phyloP scores from a whole-genome alignment of 176 grass and related monocot genomes.

The Poa pratensis region DNA sequence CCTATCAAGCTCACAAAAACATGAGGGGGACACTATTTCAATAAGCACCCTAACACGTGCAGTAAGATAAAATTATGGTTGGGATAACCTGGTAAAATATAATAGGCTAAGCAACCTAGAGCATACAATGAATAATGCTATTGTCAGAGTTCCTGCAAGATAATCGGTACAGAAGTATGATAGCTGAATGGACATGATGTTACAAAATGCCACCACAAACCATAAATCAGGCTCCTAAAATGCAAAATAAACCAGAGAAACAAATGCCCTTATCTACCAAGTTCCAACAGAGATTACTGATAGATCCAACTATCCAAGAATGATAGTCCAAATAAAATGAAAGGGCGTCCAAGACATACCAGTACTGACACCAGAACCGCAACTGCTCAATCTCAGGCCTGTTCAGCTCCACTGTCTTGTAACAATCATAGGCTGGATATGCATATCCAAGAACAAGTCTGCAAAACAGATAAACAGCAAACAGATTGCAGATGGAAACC shows the following conservation, averaged over 20 bases:
- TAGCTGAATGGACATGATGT: not conserved
- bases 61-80: too few species aligned
- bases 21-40: too few species aligned
- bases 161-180: not conserved
- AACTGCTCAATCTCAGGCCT: constrained; percentile 80
- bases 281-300: not conserved
- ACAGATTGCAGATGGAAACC: not conserved
- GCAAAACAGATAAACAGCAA: constrained; percentile 11
- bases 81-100: too few species aligned
- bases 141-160: constrained; percentile 9
- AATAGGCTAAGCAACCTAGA: not conserved
- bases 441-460: constrained; percentile 87
- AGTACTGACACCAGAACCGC: constrained; percentile 98
- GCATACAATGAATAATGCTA: not conserved
- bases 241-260: constrained; percentile 10
- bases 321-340: constrained; percentile 8
- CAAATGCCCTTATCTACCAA: not conserved
- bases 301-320: constrained; percentile 23
- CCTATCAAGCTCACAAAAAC: too few species aligned
- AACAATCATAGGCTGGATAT: constrained; percentile 93
- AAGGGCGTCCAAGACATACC: constrained; percentile 48
- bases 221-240: constrained; percentile 21
- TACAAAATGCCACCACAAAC: constrained; percentile 11
- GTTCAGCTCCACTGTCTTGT: constrained; percentile 84
- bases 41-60: too few species aligned